These are phyloP conservation scores for Scheffersomyces parashehatae DNA, from an alignment of 1,139 yeast genomes.

Conservation along the genomic window DNA sequence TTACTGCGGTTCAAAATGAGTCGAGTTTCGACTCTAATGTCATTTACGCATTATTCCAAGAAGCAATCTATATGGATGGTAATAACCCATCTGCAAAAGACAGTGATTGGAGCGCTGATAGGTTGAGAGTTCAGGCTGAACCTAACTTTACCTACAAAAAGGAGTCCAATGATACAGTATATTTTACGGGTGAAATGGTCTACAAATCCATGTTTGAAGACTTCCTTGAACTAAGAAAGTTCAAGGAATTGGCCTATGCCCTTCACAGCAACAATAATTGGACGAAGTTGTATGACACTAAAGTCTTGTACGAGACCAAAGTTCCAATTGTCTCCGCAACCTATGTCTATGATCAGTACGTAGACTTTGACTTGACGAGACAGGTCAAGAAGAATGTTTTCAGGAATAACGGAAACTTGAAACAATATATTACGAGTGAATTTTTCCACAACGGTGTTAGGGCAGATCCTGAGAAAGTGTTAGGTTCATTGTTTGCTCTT, in stretches of 20 bases:
- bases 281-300: constrained; percentile 42
- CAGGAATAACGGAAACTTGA: constrained; percentile 33
- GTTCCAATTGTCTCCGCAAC: constrained; percentile 55
- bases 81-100: constrained; percentile 9
- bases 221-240: constrained; percentile 40
- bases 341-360: constrained; percentile 54
- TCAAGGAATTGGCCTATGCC: constrained; percentile 41
- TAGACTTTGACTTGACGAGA: constrained; percentile 47
- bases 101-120: constrained; percentile 48
- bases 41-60: constrained; percentile 56
- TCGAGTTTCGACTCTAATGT: constrained; percentile 54
- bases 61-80: constrained; percentile 55
- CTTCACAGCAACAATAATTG: constrained; percentile 44
- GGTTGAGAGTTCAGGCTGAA: constrained; percentile 30
- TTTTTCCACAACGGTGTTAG: constrained; percentile 55
- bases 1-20: constrained; percentile 29
- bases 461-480: constrained; percentile 39
- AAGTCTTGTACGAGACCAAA: constrained; percentile 32
- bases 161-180: constrained; percentile 25
- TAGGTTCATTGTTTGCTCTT: constrained; percentile 41
- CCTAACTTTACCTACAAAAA: constrained; percentile 26
- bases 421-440: constrained; percentile 49
- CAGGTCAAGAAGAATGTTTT: constrained; percentile 31
- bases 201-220: constrained; percentile 52
- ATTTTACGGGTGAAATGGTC: constrained; percentile 62